Conservation (phyloP, 306 rosid genomes). For the Hippophae rhamnoides region DNA sequence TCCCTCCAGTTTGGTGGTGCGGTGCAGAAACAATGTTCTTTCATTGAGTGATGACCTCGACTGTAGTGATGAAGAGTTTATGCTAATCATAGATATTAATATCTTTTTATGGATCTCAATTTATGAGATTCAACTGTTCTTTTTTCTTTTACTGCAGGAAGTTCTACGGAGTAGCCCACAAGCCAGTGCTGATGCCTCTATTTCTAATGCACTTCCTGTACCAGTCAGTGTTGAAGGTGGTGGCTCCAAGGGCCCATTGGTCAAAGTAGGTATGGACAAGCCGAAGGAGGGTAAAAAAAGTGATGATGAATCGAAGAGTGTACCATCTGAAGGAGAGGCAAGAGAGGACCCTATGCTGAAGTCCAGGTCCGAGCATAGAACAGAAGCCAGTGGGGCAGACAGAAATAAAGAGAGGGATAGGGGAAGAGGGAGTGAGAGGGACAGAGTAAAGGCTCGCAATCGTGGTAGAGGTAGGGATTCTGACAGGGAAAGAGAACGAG, state of each 20-base stretch:
- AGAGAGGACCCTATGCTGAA: slow-evolving; percentile 45
- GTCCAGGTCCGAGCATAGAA: slow-evolving; percentile 52
- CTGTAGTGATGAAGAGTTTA: no score
- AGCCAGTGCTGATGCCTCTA: slow-evolving; percentile 24
- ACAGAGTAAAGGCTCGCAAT: slow-evolving; percentile 56
- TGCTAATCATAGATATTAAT: background rate
- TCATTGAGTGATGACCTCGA: background rate
- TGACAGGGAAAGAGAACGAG: slow-evolving; percentile 72
- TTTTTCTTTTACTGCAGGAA: slow-evolving; percentile 36
- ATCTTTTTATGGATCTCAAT: background rate
- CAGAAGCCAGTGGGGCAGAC: slow-evolving; percentile 39
- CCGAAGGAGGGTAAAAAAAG: slow-evolving; percentile 48
- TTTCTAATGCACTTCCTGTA: slow-evolving; percentile 26
- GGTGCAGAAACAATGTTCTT: background rate
- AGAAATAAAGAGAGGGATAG: slow-evolving; percentile 42
- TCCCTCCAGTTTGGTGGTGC: background rate
- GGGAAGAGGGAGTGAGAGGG: slow-evolving; percentile 31
- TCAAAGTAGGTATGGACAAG: slow-evolving; percentile 49
- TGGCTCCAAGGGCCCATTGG: slow-evolving; percentile 42
- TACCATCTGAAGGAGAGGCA: slow-evolving; percentile 41
- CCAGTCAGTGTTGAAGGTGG: slow-evolving; percentile 34
- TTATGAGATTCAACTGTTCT: background rate
- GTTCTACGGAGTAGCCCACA: slow-evolving; percentile 46
- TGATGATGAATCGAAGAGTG: slow-evolving; percentile 61
- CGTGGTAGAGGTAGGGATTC: slow-evolving; percentile 86